A percentile compares a stretch with the other conserved stretches of the same genome.
Evolutionary conservation across 1,139 yeast genomes (phyloP).

Genomic region (Nakaseomyces uthaithaninus): DNA sequence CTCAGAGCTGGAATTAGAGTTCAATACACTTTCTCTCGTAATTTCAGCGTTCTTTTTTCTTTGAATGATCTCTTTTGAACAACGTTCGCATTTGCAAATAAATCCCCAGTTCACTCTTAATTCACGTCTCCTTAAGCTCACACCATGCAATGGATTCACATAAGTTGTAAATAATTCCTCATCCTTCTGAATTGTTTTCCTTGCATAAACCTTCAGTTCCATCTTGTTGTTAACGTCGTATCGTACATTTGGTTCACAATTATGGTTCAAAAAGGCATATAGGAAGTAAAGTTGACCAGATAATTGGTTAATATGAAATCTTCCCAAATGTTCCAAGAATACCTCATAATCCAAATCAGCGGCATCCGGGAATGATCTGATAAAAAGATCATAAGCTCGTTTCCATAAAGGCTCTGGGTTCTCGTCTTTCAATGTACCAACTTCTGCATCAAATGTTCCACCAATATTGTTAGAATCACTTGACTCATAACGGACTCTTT

Average conservation of each 20-base stretch:
- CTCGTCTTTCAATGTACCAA: constrained; percentile 31
- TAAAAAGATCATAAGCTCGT: constrained; percentile 46
- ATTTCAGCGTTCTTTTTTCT: constrained; percentile 16
- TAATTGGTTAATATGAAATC: constrained; percentile 64
- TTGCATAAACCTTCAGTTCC: constrained; percentile 55
- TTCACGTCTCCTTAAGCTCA: constrained; percentile 56
- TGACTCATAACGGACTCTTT: constrained; percentile 55
- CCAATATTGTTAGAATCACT: constrained; percentile 45
- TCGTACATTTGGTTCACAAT: constrained; percentile 63
- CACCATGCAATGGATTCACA: constrained; percentile 58
- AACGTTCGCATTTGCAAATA: constrained; percentile 58
- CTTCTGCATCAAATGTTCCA: constrained; percentile 47
- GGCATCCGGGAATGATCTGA: constrained; percentile 41
- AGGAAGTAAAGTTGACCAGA: constrained; percentile 54
- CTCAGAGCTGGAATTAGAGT: constrained; percentile 1
- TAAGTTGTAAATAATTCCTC: constrained; percentile 67
- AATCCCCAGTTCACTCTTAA: constrained; percentile 80
- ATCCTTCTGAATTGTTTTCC: constrained; percentile 48
- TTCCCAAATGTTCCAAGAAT: constrained; percentile 56
- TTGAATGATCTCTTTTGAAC: constrained; percentile 45
- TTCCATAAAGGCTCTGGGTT: constrained; percentile 47
- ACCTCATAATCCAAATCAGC: constrained; percentile 42
- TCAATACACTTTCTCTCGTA: constrained; percentile 12
- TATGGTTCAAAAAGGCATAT: constrained; percentile 70
- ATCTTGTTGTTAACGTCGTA: constrained; percentile 42